Evolutionary conservation across 2,329 filamentous ascomycete species (phyloP).

Genomic region (Aureobasidium sp.): DNA sequence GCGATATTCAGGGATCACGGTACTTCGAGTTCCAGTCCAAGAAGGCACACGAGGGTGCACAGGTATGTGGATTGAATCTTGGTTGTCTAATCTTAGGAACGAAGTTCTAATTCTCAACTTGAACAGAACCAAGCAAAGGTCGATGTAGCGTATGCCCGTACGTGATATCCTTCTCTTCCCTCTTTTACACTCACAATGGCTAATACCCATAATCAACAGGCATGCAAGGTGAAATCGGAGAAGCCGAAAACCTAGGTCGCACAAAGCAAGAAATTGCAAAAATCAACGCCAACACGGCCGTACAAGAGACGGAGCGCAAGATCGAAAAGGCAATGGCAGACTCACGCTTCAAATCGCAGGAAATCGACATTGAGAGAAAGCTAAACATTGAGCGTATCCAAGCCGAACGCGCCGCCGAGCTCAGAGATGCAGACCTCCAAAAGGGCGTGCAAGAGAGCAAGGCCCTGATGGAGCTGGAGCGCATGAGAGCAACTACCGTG

Average conservation of each 20-base stretch:
- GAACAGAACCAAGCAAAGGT: conserved; percentile 65
- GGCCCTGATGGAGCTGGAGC: conserved; percentile 72
- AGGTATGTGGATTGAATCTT: neutral
- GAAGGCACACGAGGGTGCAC: conserved; percentile 69
- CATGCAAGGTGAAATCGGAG: conserved; percentile 64
- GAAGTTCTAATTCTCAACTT: too few species aligned
- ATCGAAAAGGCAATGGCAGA: conserved; percentile 74
- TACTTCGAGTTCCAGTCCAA: conserved; percentile 77
- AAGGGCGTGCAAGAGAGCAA: conserved; percentile 70
- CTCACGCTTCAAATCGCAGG: conserved; percentile 64
- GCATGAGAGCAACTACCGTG: conserved; percentile 68
- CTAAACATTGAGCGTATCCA: conserved; percentile 70
- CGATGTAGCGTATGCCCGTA: conserved; percentile 50
- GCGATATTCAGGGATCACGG: conserved; percentile 71
- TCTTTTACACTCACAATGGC: neutral
- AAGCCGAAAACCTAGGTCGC: conserved; percentile 69
- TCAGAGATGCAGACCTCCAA: conserved; percentile 73
- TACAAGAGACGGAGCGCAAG: conserved; percentile 77
- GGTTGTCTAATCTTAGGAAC: too few species aligned
- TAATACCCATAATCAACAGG: neutral
- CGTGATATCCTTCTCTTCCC: neutral
- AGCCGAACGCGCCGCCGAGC: conserved; percentile 65
- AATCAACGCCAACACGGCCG: conserved; percentile 78
- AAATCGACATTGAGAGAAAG: conserved; percentile 65
- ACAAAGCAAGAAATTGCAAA: conserved; percentile 83